phyloP scores from a whole-genome alignment of 129 eudicot species.

The Centrapalus pauciflorus region DNA sequence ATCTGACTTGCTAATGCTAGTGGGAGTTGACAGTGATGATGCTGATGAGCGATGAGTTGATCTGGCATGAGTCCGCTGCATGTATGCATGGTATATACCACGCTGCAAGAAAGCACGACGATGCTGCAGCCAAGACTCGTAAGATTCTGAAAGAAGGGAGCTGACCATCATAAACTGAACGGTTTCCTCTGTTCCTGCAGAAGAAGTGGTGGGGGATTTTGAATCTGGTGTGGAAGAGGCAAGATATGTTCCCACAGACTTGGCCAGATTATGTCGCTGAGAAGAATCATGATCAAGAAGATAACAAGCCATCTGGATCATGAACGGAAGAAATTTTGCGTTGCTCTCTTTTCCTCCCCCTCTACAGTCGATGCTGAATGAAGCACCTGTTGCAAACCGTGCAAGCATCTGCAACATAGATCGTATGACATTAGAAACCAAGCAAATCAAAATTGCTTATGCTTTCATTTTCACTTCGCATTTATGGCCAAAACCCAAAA shows the following conservation, averaged over 20 bases:
- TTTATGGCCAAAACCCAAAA: too few relatives aligned
- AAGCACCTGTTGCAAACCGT: conserved; percentile 96
- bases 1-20: conserved; percentile 17
- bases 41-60: conserved; percentile 45
- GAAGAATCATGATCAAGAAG: conserved; percentile 77
- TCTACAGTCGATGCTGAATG: conserved; percentile 76
- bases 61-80: conserved; percentile 70
- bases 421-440: neutral
- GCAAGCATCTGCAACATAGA: conserved; percentile 80
- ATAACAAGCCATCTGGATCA: conserved; percentile 97
- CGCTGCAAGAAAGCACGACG: conserved; percentile 84
- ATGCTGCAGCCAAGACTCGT: conserved; percentile 89
- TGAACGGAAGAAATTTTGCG: conserved; percentile 84
- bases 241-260: conserved; percentile 60
- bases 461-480: neutral
- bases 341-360: conserved; percentile 99
- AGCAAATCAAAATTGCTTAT: neutral
- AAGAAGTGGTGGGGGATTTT: conserved; percentile 40
- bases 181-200: conserved; percentile 74
- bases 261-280: conserved; percentile 58
- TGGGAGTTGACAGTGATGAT: conserved; percentile 15
- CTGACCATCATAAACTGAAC: conserved; percentile 98
- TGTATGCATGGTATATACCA: conserved; percentile 90
- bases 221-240: conserved; percentile 62
- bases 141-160: conserved; percentile 81